Base-by-base conservation (phyloP, 495 filamentous ascomycete genomes). In the Hypoxylon lenormandii region DNA sequence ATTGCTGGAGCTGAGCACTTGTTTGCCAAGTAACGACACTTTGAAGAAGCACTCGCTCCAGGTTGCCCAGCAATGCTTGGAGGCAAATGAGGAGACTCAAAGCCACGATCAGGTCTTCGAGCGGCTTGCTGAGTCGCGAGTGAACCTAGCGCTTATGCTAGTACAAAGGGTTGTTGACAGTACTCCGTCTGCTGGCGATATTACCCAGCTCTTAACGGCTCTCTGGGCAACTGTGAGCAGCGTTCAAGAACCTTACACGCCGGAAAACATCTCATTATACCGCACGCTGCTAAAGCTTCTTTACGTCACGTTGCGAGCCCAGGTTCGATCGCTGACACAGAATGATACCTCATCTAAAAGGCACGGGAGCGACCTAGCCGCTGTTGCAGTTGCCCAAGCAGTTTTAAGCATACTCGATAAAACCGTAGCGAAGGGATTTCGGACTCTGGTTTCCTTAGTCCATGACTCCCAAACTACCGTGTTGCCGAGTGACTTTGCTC, bases 271-370 rank as follows among this genome's bases (percentile, higher is more conserved):
- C 11, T 79, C 85, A 15, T 94, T 97, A 74, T 93, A 92, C 72
- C 89, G 95, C 43, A 88, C 87, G 4, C 85, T 97, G 2, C 84
- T 98, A 28, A 92, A 90, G 71, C 88, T 96, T 8, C 85, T 98
- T 33, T 97, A 92, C 80, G 87, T 98, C 42, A 83, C 89, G 10
- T 82, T 98, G 40, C 88, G 90, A 63, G 87, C 90, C 55, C 64
- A 80, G 54, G 66, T 60, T 45, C 72, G 53, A 46, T 72, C 74
- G 16, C 54, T 72, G 23, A 45, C 55, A 2, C 38, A 61, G 37
- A 66, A 16, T 8, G 68, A 70, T 23, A 38, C 72, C 38, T 81
- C 82, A 16, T 64, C 78, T 12, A 65, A 72, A 21, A 72, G 61
- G 23, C 72, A 78, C 11, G 80, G 69, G 60, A 79, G 79, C 65